phyloP scores from a whole-genome alignment of 2,329 filamentous ascomycete genomes.

The Remersonia thermophila region DNA sequence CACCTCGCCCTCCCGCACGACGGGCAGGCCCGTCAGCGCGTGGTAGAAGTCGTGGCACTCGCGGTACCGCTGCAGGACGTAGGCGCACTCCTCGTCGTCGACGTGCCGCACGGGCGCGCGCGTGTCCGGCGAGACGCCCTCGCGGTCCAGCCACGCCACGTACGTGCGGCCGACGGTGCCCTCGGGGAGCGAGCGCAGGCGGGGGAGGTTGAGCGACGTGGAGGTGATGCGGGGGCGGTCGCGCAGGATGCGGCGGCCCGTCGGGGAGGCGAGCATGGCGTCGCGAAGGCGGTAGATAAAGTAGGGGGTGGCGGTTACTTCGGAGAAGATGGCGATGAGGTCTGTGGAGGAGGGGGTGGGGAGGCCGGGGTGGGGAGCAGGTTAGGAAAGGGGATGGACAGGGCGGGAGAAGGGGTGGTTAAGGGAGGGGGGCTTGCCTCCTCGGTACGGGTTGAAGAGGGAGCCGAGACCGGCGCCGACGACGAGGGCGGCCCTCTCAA shows the following conservation, averaged over 20 bases:
- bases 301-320: constrained; percentile 87
- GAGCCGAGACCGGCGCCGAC: constrained; percentile 51
- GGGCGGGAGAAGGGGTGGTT: neutral
- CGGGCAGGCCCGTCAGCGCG: constrained; percentile 78
- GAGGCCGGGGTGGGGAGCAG: neutral
- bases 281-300: constrained; percentile 87
- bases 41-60: constrained; percentile 99
- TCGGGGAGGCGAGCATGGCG: constrained; percentile 75
- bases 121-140: constrained; percentile 88
- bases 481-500: constrained; percentile 64
- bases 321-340: constrained; percentile 86
- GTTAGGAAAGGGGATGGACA: neutral
- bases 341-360: constrained; percentile 32
- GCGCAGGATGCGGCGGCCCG: constrained; percentile 80
- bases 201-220: constrained; percentile 50
- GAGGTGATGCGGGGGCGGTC: constrained; percentile 83
- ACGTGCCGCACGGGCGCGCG: constrained; percentile 75
- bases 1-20: constrained; percentile 89
- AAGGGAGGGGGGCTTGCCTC: constrained; percentile 37
- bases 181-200: constrained; percentile 58
- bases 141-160: constrained; percentile 81
- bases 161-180: constrained; percentile 74
- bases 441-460: constrained; percentile 65
- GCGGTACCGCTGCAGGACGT: constrained; percentile 96
- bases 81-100: constrained; percentile 89